These are phyloP conservation scores for Thermothielavioides terrestris DNA, from an alignment of 495 filamentous ascomycete genomes.

Conservation along the genomic window DNA sequence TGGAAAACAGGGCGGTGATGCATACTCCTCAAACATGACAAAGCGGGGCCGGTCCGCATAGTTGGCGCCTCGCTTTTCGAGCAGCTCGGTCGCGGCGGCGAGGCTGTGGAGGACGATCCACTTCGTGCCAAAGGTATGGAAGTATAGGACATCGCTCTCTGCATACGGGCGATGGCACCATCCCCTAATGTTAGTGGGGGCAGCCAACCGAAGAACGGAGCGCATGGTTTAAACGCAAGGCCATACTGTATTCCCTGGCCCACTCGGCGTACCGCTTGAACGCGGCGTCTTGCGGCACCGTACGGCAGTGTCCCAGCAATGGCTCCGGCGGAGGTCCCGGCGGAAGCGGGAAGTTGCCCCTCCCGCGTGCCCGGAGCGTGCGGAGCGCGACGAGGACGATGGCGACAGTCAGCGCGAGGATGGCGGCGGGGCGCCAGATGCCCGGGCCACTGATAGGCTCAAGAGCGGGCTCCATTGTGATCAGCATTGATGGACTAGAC, in stretches of 20 bases:
- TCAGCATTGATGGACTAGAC: not conserved
- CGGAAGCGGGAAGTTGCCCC: conserved; percentile 19
- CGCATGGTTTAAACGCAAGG: no score
- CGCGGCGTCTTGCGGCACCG: conserved; percentile 31
- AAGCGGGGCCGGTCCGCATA: conserved; percentile 40
- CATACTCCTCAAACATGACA: conserved; percentile 40
- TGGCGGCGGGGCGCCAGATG: not conserved
- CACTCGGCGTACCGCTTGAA: conserved; percentile 35
- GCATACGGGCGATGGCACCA: not conserved
- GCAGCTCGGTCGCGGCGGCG: conserved; percentile 32
- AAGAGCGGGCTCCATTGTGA: not conserved
- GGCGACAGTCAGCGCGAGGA: not conserved
- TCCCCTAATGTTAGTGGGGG: not conserved
- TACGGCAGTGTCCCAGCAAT: conserved; percentile 35
- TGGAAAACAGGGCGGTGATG: not conserved
- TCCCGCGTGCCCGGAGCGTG: not conserved
- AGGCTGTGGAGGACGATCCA: conserved; percentile 37
- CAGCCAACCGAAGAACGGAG: not conserved
- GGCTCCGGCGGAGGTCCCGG: conserved; percentile 34
- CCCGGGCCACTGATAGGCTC: no score
- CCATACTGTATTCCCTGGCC: conserved; percentile 32
- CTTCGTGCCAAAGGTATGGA: conserved; percentile 34
- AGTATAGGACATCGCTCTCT: conserved; percentile 30
- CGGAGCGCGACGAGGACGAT: not conserved
- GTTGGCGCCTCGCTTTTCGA: conserved; percentile 36